phyloP scores from a whole-genome alignment of 352 stramenopile species.

The Phytophthora tentaculata region DNA sequence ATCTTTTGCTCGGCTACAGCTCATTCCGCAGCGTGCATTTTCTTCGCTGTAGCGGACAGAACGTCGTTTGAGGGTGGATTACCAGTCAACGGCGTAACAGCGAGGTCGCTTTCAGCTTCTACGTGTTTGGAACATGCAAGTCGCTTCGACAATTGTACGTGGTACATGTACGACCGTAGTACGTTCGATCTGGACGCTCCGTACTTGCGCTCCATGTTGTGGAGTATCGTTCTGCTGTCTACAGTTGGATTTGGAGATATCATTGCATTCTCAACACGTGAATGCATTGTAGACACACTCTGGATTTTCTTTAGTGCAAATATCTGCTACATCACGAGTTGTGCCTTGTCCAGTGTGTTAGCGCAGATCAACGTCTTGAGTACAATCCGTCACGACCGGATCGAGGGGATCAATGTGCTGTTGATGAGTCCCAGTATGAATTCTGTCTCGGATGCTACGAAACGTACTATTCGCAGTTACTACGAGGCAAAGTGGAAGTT shows the following conservation, averaged over 20 bases:
- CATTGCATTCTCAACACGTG: slow-evolving; percentile 59
- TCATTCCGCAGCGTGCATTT: slow-evolving; percentile 60
- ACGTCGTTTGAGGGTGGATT: slow-evolving; percentile 53
- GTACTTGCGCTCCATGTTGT: slow-evolving; percentile 68
- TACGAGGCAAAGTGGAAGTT: slow-evolving; percentile 80
- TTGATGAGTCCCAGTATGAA: slow-evolving; percentile 49
- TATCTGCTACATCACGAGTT: slow-evolving; percentile 77
- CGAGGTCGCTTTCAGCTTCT: slow-evolving; percentile 41
- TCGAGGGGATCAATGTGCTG: slow-evolving; percentile 69
- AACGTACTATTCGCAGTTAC: slow-evolving; percentile 60
- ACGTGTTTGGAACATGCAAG: slow-evolving; percentile 59
- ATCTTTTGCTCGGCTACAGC: slow-evolving; percentile 47
- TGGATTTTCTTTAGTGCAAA: slow-evolving; percentile 82
- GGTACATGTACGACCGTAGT: slow-evolving; percentile 74
- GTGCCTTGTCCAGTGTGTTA: slow-evolving; percentile 61
- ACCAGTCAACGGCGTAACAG: slow-evolving; percentile 33
- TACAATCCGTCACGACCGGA: slow-evolving; percentile 53
- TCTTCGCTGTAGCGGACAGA: slow-evolving; percentile 61
- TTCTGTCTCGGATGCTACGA: slow-evolving; percentile 53
- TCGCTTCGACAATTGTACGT: slow-evolving; percentile 67
- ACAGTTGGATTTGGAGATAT: slow-evolving; percentile 80
- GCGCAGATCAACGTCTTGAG: slow-evolving; percentile 56
- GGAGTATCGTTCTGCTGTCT: slow-evolving; percentile 75
- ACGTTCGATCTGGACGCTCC: slow-evolving; percentile 63
- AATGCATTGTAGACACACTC: slow-evolving; percentile 58